These are phyloP conservation scores for Diddensiella santjacobensis DNA, from an alignment of 805 yeast genomes.

Conservation along the genomic window DNA sequence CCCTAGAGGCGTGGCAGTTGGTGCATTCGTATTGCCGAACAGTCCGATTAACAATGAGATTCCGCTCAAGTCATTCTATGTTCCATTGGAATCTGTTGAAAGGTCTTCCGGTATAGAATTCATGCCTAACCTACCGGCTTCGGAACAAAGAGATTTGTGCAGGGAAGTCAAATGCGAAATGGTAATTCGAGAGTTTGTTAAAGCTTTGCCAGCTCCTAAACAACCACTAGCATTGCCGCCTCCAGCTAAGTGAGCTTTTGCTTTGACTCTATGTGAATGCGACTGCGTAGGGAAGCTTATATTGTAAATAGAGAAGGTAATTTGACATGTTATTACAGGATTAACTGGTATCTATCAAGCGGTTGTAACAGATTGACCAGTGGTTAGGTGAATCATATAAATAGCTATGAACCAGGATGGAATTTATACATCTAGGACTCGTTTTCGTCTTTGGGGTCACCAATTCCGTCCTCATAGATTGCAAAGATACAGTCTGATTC, in stretches of 20 bases:
- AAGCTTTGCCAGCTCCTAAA: constrained; percentile 35
- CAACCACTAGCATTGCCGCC: constrained; percentile 21
- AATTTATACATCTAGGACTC: too few species aligned
- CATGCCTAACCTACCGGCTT: constrained; percentile 60
- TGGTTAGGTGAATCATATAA: too few species aligned
- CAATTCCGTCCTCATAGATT: constrained; percentile 93
- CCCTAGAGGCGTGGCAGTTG: constrained; percentile 55
- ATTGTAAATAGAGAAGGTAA: too few species aligned
- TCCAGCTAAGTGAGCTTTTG: too few species aligned
- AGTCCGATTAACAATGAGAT: constrained; percentile 66
- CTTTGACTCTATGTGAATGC: too few species aligned
- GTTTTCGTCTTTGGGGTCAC: constrained; percentile 80
- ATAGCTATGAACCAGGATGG: too few species aligned
- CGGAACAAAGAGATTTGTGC: constrained; percentile 63
- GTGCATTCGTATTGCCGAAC: constrained; percentile 92
- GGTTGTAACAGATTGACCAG: too few species aligned
- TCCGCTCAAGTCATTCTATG: constrained; percentile 72
- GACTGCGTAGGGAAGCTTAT: not conserved
- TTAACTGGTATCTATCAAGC: not conserved
- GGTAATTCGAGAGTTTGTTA: constrained; percentile 70
- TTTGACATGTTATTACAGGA: too few species aligned
- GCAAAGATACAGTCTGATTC: constrained; percentile 95
- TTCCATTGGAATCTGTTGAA: constrained; percentile 87
- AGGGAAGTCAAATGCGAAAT: constrained; percentile 75
- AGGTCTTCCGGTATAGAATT: constrained; percentile 81